Conservation (phyloP, 768 basidiomycete species). For the Mrakia gelida region DNA sequence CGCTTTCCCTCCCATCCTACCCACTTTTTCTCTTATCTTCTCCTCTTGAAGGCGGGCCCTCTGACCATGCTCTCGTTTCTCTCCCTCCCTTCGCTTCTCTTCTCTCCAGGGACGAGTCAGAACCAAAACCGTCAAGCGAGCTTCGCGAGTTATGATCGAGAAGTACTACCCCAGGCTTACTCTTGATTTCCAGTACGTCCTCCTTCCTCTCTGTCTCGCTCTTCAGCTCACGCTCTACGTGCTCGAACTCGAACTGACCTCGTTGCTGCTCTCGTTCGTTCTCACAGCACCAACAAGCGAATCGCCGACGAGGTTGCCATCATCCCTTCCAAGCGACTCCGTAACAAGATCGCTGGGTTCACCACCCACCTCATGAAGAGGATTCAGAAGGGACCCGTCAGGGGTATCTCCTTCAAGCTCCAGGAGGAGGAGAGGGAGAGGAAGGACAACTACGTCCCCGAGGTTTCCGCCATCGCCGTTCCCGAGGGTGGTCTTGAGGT, state of each 20-base stretch:
- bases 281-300: slow-evolving; percentile 80
- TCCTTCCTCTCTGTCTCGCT: neutral
- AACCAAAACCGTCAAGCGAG: slow-evolving; percentile 99
- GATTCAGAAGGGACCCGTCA: slow-evolving; percentile 95
- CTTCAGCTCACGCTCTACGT: neutral
- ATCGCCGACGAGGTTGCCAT: slow-evolving; percentile 76
- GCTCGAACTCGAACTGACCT: neutral
- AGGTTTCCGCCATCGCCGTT: slow-evolving; percentile 78
- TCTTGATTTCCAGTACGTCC: slow-evolving; percentile 78
- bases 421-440: slow-evolving; percentile 99
- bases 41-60: neutral
- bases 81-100: neutral
- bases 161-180: slow-evolving; percentile 99
- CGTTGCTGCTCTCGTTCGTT: neutral
- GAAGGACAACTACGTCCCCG: slow-evolving; percentile 96
- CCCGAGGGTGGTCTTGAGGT: slow-evolving; percentile 62
- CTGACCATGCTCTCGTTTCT: neutral
- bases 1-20: neutral
- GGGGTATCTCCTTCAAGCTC: slow-evolving; percentile 99
- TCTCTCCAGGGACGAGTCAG: slow-evolving; percentile 85
- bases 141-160: slow-evolving; percentile 97
- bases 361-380: slow-evolving; percentile 99
- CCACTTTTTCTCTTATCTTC: neutral
- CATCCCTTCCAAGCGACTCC: slow-evolving; percentile 95
- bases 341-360: slow-evolving; percentile 99